Base-by-base conservation (phyloP, 306 rosid species). In the Alnus rubra region DNA sequence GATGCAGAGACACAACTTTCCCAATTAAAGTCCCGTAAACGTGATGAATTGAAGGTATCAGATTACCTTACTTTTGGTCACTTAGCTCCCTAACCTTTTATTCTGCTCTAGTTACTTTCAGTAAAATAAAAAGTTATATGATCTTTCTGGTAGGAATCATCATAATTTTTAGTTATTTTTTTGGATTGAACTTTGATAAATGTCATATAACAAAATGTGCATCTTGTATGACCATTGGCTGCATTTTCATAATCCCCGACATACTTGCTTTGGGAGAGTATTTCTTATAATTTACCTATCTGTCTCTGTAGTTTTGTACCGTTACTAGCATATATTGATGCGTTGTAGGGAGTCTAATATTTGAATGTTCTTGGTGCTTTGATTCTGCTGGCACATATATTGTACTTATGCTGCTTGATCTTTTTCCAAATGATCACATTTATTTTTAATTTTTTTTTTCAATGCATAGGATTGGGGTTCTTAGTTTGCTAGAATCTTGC, bases 11-110 rank as follows among this genome's bases (percentile, higher is more conserved):
- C 96, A 54, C 99, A 96, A 82, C 78, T 90, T 52, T 88, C 88
- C 63, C 99, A 93, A 74, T 76, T 96, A 90, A 96, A 96, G 81
- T 89, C 97, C 76, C 93, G 98, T 45, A 96, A 96, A 81, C 99
- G 97, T 42, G 99, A 96, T 76, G 99, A 96, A 78, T 63, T 96
- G 72, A 96, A 96, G 98, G 99, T 96, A 88, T 80, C 42, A 8
- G 13, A 18, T 59, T 56, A 31, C 23, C 71, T 68, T 31, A 62
- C 44, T 31, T 31, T 39, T 9, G 31, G 72, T n/a, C 50, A 4
- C 72, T 48, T 48, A 42, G 23, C 15, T 9, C 50, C 69, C 31
- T 42, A 9, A 9, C 50, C 15, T 16, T 39, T 67, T 42, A 67
- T 67, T 67, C 30, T 42, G 50, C 14, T 68, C 48, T 48, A 9